A percentile compares a stretch with the other conserved stretches of the same genome.
phyloP scores from a whole-genome alignment of 2,329 filamentous ascomycete genomes.

The Apiospora hydei region DNA sequence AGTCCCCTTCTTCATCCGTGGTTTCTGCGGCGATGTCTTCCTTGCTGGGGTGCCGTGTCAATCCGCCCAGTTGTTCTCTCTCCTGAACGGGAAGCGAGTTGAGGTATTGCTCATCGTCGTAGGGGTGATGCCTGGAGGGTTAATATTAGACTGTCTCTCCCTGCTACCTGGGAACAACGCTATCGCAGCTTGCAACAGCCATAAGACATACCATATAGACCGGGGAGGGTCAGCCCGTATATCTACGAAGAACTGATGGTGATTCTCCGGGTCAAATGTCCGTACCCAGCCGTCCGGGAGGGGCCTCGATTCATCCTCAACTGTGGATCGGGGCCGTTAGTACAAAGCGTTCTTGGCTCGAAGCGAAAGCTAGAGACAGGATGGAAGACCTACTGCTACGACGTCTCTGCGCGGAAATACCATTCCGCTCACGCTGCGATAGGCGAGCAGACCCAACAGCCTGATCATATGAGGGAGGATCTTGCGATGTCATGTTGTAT shows the following conservation, averaged over 20 bases:
- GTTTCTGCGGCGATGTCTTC: conserved; percentile 53
- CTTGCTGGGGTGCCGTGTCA: conserved; percentile 42
- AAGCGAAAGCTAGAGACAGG: background rate
- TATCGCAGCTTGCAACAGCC: background rate
- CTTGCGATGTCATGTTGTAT: conserved; percentile 1
- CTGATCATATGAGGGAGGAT: conserved; percentile 7
- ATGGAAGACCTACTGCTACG: conserved; percentile 1
- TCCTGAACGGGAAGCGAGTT: conserved; percentile 55
- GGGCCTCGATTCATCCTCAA: conserved; percentile 66
- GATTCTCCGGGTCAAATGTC: conserved; percentile 58
- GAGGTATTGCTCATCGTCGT: conserved; percentile 64
- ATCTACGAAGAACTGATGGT: conserved; percentile 71
- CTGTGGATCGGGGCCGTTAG: background rate
- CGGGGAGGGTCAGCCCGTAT: conserved; percentile 60
- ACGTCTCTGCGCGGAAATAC: background rate
- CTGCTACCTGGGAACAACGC: no score
- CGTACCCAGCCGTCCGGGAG: conserved; percentile 65
- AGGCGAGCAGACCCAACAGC: background rate
- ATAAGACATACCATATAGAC: conserved; percentile 55
- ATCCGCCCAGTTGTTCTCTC: conserved; percentile 52
- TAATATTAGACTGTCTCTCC: background rate
- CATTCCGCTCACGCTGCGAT: conserved; percentile 10
- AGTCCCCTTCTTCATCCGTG: conserved; percentile 52
- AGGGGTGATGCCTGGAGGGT: conserved; percentile 57
- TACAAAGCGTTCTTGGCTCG: background rate